phyloP scores from a whole-genome alignment of 2,329 filamentous ascomycete species.

The Cyclaneusma minus region DNA sequence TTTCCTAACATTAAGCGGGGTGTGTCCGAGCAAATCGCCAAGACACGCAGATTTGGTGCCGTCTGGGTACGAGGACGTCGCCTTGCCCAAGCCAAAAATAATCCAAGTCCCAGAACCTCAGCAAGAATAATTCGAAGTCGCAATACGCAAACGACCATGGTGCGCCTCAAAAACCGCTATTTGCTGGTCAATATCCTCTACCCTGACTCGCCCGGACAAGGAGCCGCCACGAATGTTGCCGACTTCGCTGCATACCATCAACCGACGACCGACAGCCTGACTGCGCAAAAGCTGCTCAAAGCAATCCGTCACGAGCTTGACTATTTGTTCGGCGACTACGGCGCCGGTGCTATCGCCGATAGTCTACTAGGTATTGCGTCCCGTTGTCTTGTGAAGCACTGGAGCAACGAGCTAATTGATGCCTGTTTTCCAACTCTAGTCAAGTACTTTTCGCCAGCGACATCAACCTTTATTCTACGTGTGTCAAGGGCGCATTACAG shows the following conservation, averaged over 20 bases:
- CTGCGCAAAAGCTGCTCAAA: slow-evolving; percentile 46
- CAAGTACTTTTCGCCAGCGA: slow-evolving; percentile 85
- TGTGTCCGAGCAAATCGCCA: too few species aligned
- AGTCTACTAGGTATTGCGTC: slow-evolving; percentile 49
- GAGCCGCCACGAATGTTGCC: slow-evolving; percentile 25
- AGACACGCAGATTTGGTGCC: too few species aligned
- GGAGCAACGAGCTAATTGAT: too few species aligned
- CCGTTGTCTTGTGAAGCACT: slow-evolving; percentile 1
- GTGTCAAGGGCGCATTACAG: slow-evolving; percentile 71
- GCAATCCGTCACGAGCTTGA: slow-evolving; percentile 56
- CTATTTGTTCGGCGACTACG: slow-evolving; percentile 77
- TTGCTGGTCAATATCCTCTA: slow-evolving; percentile 91
- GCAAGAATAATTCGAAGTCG: too few species aligned
- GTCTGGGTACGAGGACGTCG: too few species aligned
- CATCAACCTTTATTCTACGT: slow-evolving; percentile 82
- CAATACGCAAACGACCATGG: slow-evolving; percentile 42
- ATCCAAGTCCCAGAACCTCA: too few species aligned
- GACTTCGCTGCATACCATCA: slow-evolving; percentile 59
- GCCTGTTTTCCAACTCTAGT: too few species aligned
- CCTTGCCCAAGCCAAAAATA: too few species aligned
- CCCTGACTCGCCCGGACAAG: slow-evolving; percentile 35
- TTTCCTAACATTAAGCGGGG: too few species aligned
- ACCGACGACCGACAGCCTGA: slow-evolving; percentile 61
- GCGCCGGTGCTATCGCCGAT: slow-evolving; percentile 56
- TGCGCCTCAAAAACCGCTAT: slow-evolving; percentile 91